Base-by-base conservation (phyloP, 768 basidiomycete species). In the Lepiota brunneoincarnata region DNA sequence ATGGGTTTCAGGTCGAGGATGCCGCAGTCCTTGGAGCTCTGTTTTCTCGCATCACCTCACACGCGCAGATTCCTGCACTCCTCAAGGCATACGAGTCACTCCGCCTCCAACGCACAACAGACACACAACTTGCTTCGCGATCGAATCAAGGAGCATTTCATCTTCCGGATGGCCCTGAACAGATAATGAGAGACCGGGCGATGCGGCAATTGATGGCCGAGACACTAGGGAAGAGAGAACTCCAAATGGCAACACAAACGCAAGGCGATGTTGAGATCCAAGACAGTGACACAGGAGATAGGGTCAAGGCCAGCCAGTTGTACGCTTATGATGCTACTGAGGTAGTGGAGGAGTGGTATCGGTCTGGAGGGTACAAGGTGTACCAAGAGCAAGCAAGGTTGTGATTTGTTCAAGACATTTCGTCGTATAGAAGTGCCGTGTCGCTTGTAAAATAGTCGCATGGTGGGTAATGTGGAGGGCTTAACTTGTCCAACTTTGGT, bases 301-400 rank as follows among this genome's bases (percentile, higher is more conserved):
- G 70, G 60, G 64, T 61, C 49, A 82, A 80, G 71, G 80, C 65
- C 43, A 60, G 38, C 43, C 59, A 56, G 4, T 74, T 79, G 60
- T 83, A 82, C 62, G 73, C 73, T 12, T 82, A 84, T 52, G 83
- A 85, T 56, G 79, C 81, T 0, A 81, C 83, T 41, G 66, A 45
- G 17, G 80, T 68, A 34, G 82, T 75, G 1, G 76, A 81, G 42
- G 62, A 63, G 56, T 85, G 82, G 79, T 80, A 77, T 43, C 41
- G 31, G 17, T 21, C 26, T 2, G 45, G 17, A 20, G 45, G 45
- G 11, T 34, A 35, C 3, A 47, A 18, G 18, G 24, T 35, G 20
- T 47, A 47, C 31, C 28, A 20, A 36, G 28, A 35, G 14, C 18
- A 11, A 20, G n/a, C 11, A 9, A 47, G 35, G 4, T 31, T 47